phyloP scores from a whole-genome alignment of 2,329 filamentous ascomycete species.

The Exophiala dermatitidis region DNA sequence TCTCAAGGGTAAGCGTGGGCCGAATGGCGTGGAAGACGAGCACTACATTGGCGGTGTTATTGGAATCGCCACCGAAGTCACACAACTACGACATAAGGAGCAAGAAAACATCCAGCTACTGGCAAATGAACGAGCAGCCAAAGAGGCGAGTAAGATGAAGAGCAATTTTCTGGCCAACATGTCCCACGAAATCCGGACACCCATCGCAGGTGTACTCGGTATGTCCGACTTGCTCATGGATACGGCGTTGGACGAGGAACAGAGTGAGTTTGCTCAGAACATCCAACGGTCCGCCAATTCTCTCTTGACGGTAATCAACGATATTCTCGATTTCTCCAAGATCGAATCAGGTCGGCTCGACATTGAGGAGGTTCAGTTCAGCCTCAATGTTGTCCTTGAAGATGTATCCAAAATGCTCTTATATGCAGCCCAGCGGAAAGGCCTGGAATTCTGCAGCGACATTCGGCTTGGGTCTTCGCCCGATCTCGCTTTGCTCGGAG shows the following conservation, averaged over 20 bases:
- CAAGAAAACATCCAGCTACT: constrained; percentile 63
- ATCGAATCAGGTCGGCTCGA: constrained; percentile 70
- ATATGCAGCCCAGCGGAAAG: constrained; percentile 69
- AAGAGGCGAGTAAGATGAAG: constrained; percentile 73
- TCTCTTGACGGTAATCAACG: constrained; percentile 71
- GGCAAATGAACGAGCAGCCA: constrained; percentile 69
- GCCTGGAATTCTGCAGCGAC: constrained; percentile 60
- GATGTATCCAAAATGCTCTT: constrained; percentile 73
- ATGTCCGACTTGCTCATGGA: constrained; percentile 70
- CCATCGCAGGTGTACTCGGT: constrained; percentile 72
- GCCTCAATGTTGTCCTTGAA: constrained; percentile 61
- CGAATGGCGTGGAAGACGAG: constrained; percentile 46
- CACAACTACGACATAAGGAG: constrained; percentile 60
- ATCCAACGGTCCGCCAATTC: constrained; percentile 72
- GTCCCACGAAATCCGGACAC: constrained; percentile 73
- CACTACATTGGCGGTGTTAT: constrained; percentile 62
- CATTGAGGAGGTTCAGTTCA: constrained; percentile 75
- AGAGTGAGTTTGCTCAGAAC: constrained; percentile 67
- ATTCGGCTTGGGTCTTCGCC: constrained; percentile 56
- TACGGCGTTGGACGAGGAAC: constrained; percentile 60
- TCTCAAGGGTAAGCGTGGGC: constrained; percentile 51
- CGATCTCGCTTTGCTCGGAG: constrained; percentile 66
- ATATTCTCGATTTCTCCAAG: constrained; percentile 77
- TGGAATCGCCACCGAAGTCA: constrained; percentile 73
- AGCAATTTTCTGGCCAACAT: constrained; percentile 72